Percentiles rank a stretch among this genome's conserved stretches.
Conservation (phyloP, 768 basidiomycete species). For the Lactarius psammicola region DNA sequence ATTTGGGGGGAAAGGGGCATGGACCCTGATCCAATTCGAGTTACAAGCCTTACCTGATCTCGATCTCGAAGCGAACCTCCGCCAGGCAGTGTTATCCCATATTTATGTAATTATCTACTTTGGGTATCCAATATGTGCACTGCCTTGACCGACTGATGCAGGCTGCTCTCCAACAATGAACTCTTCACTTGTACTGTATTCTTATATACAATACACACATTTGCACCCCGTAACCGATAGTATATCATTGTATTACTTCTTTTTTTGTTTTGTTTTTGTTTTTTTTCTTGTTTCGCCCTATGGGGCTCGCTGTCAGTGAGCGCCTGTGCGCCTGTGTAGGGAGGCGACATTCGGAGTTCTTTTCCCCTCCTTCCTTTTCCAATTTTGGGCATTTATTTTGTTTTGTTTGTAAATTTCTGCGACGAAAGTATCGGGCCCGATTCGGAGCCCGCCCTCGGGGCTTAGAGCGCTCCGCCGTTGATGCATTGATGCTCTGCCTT, state of each 20-base stretch:
- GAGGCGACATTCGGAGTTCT: background rate
- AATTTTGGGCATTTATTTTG: background rate
- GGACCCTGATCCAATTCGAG: background rate
- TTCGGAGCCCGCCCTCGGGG: background rate
- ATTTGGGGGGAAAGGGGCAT: conserved; percentile 7
- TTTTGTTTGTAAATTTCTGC: background rate
- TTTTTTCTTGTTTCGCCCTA: background rate
- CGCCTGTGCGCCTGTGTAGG: background rate
- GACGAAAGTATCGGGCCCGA: background rate
- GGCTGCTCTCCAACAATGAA: background rate
- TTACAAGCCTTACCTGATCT: background rate
- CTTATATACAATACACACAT: background rate
- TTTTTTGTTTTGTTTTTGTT: background rate
- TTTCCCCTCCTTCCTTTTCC: background rate
- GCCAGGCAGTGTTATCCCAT: background rate
- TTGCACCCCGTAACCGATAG: background rate
- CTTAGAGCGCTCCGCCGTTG: background rate
- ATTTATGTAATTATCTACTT: background rate
- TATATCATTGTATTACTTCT: background rate
- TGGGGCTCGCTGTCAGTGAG: background rate
- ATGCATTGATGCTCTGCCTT: background rate
- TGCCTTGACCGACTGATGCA: too few species aligned
- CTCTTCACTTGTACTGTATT: background rate
- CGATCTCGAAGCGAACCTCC: conserved; percentile 13
- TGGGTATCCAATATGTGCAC: background rate